Percentiles rank a stretch among this genome's conserved stretches.
phyloP scores from a whole-genome alignment of 768 basidiomycete species.

The Suillus hirtellus region DNA sequence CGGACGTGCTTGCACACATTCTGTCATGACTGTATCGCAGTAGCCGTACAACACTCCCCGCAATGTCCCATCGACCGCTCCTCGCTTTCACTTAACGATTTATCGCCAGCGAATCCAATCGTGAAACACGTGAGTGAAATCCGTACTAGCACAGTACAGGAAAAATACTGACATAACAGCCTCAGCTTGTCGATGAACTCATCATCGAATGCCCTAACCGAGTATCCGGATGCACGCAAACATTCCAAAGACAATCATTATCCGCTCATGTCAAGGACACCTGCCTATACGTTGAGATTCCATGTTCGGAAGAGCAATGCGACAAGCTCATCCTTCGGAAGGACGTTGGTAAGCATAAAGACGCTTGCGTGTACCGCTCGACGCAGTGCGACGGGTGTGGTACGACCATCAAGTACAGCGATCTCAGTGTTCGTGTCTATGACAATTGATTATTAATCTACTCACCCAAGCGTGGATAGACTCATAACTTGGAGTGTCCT shows the following conservation, averaged over 20 bases:
- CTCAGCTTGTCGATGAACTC: conserved; percentile 82
- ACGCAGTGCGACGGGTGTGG: conserved; percentile 43
- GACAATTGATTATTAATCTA: conserved; percentile 7
- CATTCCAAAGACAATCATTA: conserved; percentile 68
- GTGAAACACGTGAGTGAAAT: conserved; percentile 51
- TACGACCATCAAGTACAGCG: conserved; percentile 32
- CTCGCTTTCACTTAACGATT: conserved; percentile 55
- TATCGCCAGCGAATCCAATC: conserved; percentile 70
- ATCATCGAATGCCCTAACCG: conserved; percentile 69
- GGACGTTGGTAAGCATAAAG: conserved; percentile 45
- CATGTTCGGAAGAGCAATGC: conserved; percentile 52
- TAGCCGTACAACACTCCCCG: conserved; percentile 67
- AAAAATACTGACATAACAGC: conserved; percentile 10
- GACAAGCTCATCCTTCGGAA: conserved; percentile 43
- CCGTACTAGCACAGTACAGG: conserved; percentile 9
- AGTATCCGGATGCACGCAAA: conserved; percentile 57
- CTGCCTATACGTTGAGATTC: conserved; percentile 58
- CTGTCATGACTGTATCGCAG: conserved; percentile 77
- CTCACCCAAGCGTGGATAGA: conserved; percentile 27
- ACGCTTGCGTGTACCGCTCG: conserved; percentile 37
- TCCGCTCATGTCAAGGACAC: conserved; percentile 58
- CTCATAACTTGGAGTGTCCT: conserved; percentile 41
- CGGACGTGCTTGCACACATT: conserved; percentile 78
- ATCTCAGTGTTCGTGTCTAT: conserved; percentile 38
- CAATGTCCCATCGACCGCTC: conserved; percentile 88